Evolutionary conservation across 2,329 filamentous ascomycete species (phyloP).

Genomic region (Colletotrichum sp.): DNA sequence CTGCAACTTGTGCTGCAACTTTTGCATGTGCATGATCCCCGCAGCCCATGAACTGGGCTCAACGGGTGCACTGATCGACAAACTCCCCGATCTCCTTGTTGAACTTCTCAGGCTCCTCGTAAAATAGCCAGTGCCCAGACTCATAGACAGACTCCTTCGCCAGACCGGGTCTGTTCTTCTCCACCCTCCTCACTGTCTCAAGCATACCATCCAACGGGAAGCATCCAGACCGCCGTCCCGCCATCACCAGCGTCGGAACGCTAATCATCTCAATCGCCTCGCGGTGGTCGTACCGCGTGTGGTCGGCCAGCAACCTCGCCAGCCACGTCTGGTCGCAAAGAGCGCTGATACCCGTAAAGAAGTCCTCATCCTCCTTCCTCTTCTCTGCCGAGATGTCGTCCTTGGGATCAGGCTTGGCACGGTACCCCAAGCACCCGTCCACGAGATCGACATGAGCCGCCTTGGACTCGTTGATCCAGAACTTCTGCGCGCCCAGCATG

Average conservation of each 20-base stretch:
- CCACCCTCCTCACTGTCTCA: constrained; percentile 37
- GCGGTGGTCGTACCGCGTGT: constrained; percentile 46
- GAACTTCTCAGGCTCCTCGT: constrained; percentile 42
- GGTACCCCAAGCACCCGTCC: constrained; percentile 40
- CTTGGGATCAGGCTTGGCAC: constrained; percentile 26
- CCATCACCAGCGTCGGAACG: constrained; percentile 40
- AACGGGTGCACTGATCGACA: neutral
- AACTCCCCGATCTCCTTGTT: constrained; percentile 32
- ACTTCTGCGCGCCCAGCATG: constrained; percentile 34
- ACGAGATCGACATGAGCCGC: constrained; percentile 36
- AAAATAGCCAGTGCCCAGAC: constrained; percentile 46
- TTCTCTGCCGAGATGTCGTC: constrained; percentile 29
- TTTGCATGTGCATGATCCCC: neutral
- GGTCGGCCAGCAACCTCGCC: constrained; percentile 41
- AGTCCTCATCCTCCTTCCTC: constrained; percentile 33
- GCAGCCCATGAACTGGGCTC: neutral
- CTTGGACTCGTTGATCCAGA: constrained; percentile 26
- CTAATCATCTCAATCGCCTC: constrained; percentile 40
- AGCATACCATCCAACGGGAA: constrained; percentile 41
- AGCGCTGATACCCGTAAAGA: constrained; percentile 37
- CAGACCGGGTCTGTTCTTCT: constrained; percentile 24
- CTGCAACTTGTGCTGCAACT: neutral
- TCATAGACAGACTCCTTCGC: constrained; percentile 36
- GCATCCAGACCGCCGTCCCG: constrained; percentile 39
- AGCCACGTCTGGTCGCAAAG: constrained; percentile 42